Conservation (phyloP, 441 rosid species). For the Jatropha multifida region DNA sequence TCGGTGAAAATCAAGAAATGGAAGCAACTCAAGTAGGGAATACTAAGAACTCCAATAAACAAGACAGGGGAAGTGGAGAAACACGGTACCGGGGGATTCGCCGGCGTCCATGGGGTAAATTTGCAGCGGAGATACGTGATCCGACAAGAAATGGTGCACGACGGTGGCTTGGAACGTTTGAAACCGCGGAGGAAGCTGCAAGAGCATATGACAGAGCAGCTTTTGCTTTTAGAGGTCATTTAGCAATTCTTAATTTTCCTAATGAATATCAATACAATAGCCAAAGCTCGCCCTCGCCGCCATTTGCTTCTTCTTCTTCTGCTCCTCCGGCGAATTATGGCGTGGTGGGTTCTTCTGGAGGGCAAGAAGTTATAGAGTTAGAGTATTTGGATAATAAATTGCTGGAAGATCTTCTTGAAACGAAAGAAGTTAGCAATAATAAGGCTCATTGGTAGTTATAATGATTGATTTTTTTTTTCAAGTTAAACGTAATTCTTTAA, state of each 20-base stretch:
- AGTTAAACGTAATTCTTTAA: constrained; percentile 3
- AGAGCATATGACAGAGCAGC: constrained; percentile 80
- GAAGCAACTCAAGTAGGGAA: constrained; percentile 17
- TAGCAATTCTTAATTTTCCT: constrained; percentile 77
- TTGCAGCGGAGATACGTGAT: constrained; percentile 82
- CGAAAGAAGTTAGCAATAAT: constrained; percentile 7
- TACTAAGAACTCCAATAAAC: constrained; percentile 13
- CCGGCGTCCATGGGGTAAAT: constrained; percentile 79
- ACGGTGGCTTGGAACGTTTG: constrained; percentile 75
- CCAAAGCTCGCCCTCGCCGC: constrained; percentile 8
- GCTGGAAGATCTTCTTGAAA: constrained; percentile 70
- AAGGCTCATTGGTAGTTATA: not conserved
- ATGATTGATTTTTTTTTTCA: not conserved
- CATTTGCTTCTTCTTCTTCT: constrained; percentile 16
- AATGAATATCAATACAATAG: constrained; percentile 46
- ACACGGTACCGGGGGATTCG: constrained; percentile 61
- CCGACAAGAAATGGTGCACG: constrained; percentile 69
- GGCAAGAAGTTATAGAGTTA: constrained; percentile 57
- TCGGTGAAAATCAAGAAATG: constrained; percentile 12
- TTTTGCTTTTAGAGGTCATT: constrained; percentile 58
- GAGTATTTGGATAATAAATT: constrained; percentile 69
- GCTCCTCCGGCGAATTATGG: constrained; percentile 2
- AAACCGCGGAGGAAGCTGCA: constrained; percentile 75
- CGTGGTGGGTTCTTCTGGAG: constrained; percentile 14
- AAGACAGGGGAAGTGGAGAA: constrained; percentile 30